These are phyloP conservation scores for Penicillium sp. DNA, from an alignment of 2,329 filamentous ascomycete genomes.

Conservation along the genomic window DNA sequence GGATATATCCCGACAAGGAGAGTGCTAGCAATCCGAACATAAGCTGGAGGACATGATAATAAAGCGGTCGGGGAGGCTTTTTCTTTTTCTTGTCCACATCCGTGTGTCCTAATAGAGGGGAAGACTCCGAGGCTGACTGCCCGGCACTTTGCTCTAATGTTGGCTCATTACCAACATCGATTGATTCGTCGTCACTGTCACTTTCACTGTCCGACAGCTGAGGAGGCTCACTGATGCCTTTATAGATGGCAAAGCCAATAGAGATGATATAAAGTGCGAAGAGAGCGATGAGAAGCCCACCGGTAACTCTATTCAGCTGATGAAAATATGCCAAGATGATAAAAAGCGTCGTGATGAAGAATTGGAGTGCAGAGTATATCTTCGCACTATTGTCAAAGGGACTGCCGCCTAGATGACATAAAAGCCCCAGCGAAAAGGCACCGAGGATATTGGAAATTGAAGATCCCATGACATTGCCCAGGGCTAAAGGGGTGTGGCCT, in stretches of 20 bases:
- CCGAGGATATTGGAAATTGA: constrained; percentile 56
- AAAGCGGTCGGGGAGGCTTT: constrained; percentile 22
- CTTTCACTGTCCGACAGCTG: constrained; percentile 46
- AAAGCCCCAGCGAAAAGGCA: constrained; percentile 54
- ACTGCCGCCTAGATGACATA: constrained; percentile 39
- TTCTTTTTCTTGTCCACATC: neutral
- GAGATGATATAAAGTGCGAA: constrained; percentile 49
- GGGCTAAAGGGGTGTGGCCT: constrained; percentile 47
- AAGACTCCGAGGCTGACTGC: constrained; percentile 13
- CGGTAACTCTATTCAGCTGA: constrained; percentile 36
- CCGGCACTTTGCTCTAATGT: neutral
- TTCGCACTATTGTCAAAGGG: constrained; percentile 50
- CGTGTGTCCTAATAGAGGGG: constrained; percentile 18
- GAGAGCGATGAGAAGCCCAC: constrained; percentile 40
- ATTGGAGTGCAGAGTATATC: constrained; percentile 46
- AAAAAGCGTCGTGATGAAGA: constrained; percentile 43
- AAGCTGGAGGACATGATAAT: constrained; percentile 45
- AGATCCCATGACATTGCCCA: constrained; percentile 57
- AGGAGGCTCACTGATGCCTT: constrained; percentile 43
- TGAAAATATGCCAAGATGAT: constrained; percentile 39
- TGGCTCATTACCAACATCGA: constrained; percentile 6
- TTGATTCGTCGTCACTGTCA: constrained; percentile 40
- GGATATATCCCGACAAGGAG: constrained; percentile 49
- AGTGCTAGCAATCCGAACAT: constrained; percentile 46
- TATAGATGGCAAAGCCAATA: constrained; percentile 48